These are phyloP conservation scores for Dendrobium officinale DNA, from an alignment of 106 monocot species.

Conservation along the genomic window DNA sequence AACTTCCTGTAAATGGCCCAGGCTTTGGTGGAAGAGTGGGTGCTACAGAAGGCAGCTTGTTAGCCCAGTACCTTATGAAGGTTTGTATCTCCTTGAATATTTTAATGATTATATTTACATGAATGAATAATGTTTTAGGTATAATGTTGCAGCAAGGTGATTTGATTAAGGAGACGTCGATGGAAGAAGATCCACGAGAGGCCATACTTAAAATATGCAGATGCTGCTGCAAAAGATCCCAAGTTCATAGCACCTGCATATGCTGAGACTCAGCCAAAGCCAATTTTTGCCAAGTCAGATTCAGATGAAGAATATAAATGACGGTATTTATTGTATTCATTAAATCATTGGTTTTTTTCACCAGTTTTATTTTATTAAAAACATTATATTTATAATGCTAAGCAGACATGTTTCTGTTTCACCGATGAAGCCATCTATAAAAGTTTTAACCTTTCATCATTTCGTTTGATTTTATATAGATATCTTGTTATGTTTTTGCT, in stretches of 20 bases:
- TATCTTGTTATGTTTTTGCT: too few relatives aligned
- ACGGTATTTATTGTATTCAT: neutral
- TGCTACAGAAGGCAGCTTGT: slow-evolving; percentile 84
- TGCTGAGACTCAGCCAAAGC: slow-evolving; percentile 77
- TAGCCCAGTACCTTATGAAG: slow-evolving; percentile 97
- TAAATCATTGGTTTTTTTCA: neutral
- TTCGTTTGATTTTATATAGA: too few relatives aligned
- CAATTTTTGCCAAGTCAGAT: slow-evolving; percentile 86
- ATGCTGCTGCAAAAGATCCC: slow-evolving; percentile 80
- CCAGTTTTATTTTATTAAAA: neutral
- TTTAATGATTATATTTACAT: neutral
- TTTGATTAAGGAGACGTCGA: slow-evolving; percentile 94
- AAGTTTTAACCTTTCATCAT: too few relatives aligned
- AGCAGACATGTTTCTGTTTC: too few relatives aligned
- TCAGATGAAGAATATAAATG: slow-evolving; percentile 22
- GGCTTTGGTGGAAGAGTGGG: slow-evolving; percentile 95
- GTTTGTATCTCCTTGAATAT: slow-evolving; percentile 15
- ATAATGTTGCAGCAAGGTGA: slow-evolving; percentile 80
- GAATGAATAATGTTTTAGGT: neutral
- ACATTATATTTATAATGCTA: too few relatives aligned
- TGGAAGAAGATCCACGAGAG: slow-evolving; percentile 98
- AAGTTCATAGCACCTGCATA: slow-evolving; percentile 95
- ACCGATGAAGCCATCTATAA: too few relatives aligned
- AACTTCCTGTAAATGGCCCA: slow-evolving; percentile 81
- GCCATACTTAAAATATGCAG: slow-evolving; percentile 93